These are phyloP conservation scores for Mikania micrantha DNA, from an alignment of 129 eudicot genomes.

Conservation along the genomic window DNA sequence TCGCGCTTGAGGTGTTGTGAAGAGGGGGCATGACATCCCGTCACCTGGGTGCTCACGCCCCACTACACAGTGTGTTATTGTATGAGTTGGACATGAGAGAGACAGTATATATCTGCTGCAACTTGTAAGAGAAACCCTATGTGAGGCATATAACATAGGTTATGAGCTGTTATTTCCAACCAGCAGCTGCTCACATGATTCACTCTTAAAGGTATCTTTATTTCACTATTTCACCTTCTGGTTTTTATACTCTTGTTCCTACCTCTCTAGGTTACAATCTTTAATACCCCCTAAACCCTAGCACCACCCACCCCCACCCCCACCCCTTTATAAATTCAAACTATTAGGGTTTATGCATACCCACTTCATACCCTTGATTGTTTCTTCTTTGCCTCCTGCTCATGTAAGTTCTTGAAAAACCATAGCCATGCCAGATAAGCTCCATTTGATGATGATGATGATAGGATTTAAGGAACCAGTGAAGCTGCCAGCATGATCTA, in stretches of 20 bases:
- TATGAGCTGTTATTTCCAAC: conserved; percentile 31
- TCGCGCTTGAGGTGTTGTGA: too few species aligned
- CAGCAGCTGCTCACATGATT: conserved; percentile 32
- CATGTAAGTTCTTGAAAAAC: neutral
- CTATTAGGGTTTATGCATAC: neutral
- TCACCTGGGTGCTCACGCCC: too few species aligned
- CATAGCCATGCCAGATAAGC: neutral
- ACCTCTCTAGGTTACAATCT: conserved; percentile 33
- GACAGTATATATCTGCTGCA: neutral
- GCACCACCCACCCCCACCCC: neutral
- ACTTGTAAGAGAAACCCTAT: conserved; percentile 20
- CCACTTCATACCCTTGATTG: neutral
- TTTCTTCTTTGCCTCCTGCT: too few species aligned
- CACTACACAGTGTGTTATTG: neutral
- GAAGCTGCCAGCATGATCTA: conserved; percentile 48
- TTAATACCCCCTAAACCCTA: conserved; percentile 13
- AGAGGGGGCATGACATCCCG: too few species aligned
- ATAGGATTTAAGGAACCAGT: conserved; percentile 24
- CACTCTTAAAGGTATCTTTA: conserved; percentile 24
- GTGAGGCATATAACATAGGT: conserved; percentile 21
- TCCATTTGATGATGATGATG: neutral
- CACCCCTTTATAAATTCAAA: conserved; percentile 21
- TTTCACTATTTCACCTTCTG: conserved; percentile 23
- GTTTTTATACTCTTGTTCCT: conserved; percentile 22
- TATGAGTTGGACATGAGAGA: neutral